Evolutionary conservation across 805 yeast species (phyloP), one percentile per base, ranked within the genome.

Genomic region (Komagataella pseudopastoris): DNA sequence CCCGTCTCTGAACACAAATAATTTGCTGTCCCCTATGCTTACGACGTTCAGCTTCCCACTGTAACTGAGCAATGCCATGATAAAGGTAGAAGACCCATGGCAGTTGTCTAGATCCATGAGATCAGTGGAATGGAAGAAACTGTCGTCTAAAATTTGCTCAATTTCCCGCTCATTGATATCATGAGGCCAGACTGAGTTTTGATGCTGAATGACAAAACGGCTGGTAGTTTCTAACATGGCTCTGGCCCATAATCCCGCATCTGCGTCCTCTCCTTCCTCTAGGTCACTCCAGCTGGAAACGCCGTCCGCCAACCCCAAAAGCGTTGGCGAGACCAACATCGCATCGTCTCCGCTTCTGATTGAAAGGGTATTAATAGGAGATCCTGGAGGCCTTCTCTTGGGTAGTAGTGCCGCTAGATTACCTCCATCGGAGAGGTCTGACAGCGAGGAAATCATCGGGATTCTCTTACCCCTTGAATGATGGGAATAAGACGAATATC

Each of bases 281-380:
- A 30, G 5, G 39, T 30, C 39, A 57, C 72, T 77, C 81, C 81
- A 77, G 1, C 80, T 79, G 18, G 78, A 72, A 6, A 77, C 78
- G 1, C 82, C 82, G 58, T 77, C 82, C 3, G 82, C 81, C 3
- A 77, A 70, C 2, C 77, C 81, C 51, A 77, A 57, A 46, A 76
- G 69, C 4, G 76, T 69, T 0, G 80, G 78, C 3, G 78, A 72
- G 1, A 75, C 74, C 46, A 77, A 63, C 79, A 77, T 74, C 6
- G 82, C 80, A 57, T 77, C 82, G 55, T 77, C 82, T 1, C 82
- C 81, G 20, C 76, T 76, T 54, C 73, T 72, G 48, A 77, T 69
- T 6, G 77, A 71, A 3, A 76, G 59, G 0, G 82, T 77, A 55
- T 76, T 81, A 12, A 66, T 68, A 0, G 79, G 78, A 20, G 77